Base-by-base conservation (phyloP, 1,284 basidiomycete species). In the Afroboletus lepidellus region DNA sequence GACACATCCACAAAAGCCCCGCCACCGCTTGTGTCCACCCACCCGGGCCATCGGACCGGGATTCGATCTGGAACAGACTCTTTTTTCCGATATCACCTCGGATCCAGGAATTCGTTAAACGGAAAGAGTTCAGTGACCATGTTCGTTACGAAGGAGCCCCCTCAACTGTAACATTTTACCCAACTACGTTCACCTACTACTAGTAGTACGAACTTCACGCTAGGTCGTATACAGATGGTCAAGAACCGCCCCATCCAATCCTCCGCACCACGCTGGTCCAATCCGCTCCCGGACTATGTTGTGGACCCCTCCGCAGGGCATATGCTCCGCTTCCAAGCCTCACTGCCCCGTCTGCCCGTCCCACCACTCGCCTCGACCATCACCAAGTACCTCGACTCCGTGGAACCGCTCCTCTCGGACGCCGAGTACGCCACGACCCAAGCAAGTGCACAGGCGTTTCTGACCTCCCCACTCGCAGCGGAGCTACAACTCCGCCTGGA, bases 401-500 rank as follows among this genome's bases (percentile, higher is more conserved):
- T 94, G 34, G 73, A 81, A 46, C 93, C 94, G 0, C 85, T 90
- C 56, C 76, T 93, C 32, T 80, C 86, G 0, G 72, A 80, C 2
- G 72, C 77, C 13, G 83, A 85, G 53, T 90, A 82, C 62, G 69
- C 76, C 9, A 72, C 74, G 43, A 90, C 91, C 6, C 74, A 81
- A 55, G 59, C 75, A 0, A 75, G 75, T 15, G 89, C 94, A 11
- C 73, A 84, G 20, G 74, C 77, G 3, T 98, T 98, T 68, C 74
- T 90, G 24, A 65, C 76, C 20, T 90, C 89, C 0, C 81, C 85
- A 0, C 80, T 85, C 51, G 84, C 87, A 8, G 78, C 80, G 38
- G 81, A 84, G 54, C 80, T 98, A n/a, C 95, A 98, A 73, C 71
- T 76, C 51, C 78, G 96, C 5, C 78, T 98, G 36, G 77, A 92